phyloP scores from a whole-genome alignment of 108 stramenopile species.

The Schizochytrium sp. region DNA sequence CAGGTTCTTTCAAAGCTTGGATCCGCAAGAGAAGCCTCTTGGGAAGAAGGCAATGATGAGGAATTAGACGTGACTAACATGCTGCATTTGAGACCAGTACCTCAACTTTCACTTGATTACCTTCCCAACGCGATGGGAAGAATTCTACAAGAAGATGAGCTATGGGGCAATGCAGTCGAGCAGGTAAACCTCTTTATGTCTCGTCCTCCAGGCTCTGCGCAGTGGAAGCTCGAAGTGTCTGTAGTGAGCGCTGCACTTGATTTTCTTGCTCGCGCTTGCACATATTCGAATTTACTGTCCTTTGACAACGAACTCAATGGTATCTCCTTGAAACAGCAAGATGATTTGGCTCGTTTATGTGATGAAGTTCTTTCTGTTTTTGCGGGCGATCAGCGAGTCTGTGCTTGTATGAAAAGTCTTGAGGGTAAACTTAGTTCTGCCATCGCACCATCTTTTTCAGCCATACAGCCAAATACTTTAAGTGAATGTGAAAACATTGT shows the following conservation, averaged over 20 bases:
- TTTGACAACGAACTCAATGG: background rate
- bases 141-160: background rate
- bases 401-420: no score
- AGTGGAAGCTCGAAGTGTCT: background rate
- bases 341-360: background rate
- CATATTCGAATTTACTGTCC: background rate
- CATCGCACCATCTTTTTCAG: no score
- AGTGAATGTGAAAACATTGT: no score
- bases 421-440: no score
- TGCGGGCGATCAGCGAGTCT: no score
- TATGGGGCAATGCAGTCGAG: background rate
- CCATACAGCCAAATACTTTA: no score
- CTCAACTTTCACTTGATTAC: background rate
- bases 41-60: background rate
- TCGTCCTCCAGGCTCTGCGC: background rate
- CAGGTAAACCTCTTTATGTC: background rate
- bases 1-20: background rate
- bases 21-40: background rate
- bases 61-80: background rate
- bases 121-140: background rate
- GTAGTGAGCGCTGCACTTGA: background rate
- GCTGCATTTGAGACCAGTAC: background rate
- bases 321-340: background rate
- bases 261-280: background rate
- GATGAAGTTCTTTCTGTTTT: no score